Evolutionary conservation across 495 filamentous ascomycete genomes (phyloP).

Genomic region (Cercophora sp.): DNA sequence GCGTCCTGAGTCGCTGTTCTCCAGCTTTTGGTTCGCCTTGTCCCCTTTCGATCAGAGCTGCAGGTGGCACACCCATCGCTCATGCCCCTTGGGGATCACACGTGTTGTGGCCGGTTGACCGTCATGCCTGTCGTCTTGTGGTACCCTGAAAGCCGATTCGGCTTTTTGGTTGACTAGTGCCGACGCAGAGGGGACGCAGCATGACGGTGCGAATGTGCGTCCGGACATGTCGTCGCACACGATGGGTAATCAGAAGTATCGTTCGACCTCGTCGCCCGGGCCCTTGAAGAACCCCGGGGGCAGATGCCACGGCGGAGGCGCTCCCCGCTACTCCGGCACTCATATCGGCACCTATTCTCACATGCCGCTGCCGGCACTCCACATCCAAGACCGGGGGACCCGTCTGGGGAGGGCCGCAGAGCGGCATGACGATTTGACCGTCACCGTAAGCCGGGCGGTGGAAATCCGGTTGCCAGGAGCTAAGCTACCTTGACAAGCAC

Average conservation of each 20-base stretch:
- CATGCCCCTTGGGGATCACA: not conserved
- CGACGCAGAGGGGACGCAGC: not conserved
- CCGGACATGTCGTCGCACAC: not conserved
- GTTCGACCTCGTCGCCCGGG: not conserved
- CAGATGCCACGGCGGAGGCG: not conserved
- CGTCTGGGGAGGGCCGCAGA: not conserved
- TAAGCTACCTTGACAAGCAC: not conserved
- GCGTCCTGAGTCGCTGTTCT: too few species aligned
- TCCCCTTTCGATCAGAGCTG: constrained; percentile 6
- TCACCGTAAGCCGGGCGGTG: not conserved
- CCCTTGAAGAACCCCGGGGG: not conserved
- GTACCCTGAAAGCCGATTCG: constrained; percentile 4
- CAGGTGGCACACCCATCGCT: not conserved
- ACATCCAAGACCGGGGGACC: constrained; percentile 1
- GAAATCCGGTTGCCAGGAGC: constrained; percentile 5
- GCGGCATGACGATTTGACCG: constrained; percentile 5
- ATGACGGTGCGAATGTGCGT: constrained; percentile 2
- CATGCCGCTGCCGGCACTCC: not conserved
- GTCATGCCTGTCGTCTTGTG: too few species aligned
- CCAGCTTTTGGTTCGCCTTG: not conserved
- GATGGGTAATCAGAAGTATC: not conserved
- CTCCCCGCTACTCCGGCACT: constrained; percentile 4
- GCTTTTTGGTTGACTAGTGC: not conserved
- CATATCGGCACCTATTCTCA: not conserved
- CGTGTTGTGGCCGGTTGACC: too few species aligned